These are phyloP conservation scores for Mucor racemosus DNA, from an alignment of 371 early-diverging fungal genomes.

Conservation along the genomic window DNA sequence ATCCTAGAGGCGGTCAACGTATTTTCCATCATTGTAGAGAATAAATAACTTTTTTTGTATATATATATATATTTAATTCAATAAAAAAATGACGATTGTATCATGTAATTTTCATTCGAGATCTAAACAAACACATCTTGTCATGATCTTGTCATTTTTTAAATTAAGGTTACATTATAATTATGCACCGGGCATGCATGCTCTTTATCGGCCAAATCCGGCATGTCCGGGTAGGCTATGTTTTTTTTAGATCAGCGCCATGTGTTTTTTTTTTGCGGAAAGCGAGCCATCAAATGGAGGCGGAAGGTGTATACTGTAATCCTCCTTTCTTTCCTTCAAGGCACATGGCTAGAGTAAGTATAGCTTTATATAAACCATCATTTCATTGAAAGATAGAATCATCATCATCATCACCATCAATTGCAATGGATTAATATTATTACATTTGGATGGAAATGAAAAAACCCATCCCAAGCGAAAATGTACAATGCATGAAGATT, in stretches of 20 bases:
- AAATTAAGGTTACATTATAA: neutral
- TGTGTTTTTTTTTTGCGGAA: neutral
- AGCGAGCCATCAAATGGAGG: slow-evolving; percentile 10
- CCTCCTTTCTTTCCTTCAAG: slow-evolving; percentile 30
- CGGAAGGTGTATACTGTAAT: slow-evolving; percentile 20
- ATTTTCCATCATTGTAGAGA: slow-evolving; percentile 7
- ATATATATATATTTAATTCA: neutral
- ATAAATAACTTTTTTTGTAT: neutral
- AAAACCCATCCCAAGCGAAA: neutral
- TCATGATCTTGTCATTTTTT: slow-evolving; percentile 5
- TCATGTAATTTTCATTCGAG: neutral
- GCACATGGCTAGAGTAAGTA: slow-evolving; percentile 35
- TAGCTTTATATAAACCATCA: slow-evolving; percentile 1
- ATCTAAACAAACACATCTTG: neutral
- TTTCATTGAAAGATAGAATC: neutral
- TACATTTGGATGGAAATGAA: neutral
- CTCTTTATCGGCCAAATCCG: too few relatives aligned
- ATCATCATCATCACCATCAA: neutral
- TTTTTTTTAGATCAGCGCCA: neutral
- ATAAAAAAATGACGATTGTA: neutral
- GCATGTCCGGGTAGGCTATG: too few relatives aligned
- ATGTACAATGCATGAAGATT: neutral
- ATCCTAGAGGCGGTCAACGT: slow-evolving; percentile 17
- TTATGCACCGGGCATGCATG: neutral
- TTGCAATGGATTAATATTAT: neutral